phyloP scores from a whole-genome alignment of 1,284 basidiomycete species.

The Pyrrhoderma lamaoense region DNA sequence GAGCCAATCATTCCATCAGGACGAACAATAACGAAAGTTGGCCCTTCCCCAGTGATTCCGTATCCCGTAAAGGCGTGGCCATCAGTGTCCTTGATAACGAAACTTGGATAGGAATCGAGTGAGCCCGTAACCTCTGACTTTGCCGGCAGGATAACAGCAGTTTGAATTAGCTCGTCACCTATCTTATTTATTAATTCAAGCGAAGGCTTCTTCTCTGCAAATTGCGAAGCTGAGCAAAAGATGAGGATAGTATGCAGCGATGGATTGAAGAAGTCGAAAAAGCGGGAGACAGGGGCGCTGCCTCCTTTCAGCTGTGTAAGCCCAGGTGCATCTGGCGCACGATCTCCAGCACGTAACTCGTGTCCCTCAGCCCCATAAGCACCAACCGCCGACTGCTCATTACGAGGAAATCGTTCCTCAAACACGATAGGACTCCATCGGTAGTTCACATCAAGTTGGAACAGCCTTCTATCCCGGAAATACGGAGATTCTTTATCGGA shows the following conservation, averaged over 20 bases:
- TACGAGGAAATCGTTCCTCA: constrained; percentile 9
- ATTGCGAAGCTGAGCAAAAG: constrained; percentile 1
- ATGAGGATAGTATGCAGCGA: constrained; percentile 18
- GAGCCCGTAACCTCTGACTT: neutral
- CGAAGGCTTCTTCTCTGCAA: neutral
- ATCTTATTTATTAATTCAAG: neutral
- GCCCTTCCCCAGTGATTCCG: constrained; percentile 21
- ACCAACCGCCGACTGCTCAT: neutral
- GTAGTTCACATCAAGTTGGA: constrained; percentile 21
- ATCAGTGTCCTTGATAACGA: constrained; percentile 31
- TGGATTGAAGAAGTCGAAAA: constrained; percentile 19
- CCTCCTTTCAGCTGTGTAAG: neutral
- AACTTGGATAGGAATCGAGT: constrained; percentile 16
- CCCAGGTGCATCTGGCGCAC: constrained; percentile 19
- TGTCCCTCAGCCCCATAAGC: constrained; percentile 8
- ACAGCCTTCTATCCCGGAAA: constrained; percentile 9
- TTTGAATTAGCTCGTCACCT: neutral
- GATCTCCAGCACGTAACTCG: constrained; percentile 16
- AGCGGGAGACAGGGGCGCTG: neutral
- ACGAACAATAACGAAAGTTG: constrained; percentile 29
- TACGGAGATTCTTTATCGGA: neutral
- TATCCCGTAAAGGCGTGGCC: constrained; percentile 34
- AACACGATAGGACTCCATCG: constrained; percentile 20
- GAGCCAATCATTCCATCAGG: constrained; percentile 28
- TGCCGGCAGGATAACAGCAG: neutral